A percentile compares a stretch with the other conserved stretches of the same genome.
phyloP scores from a whole-genome alignment of 345 rosid species.

The Leavenworthia alabamica region DNA sequence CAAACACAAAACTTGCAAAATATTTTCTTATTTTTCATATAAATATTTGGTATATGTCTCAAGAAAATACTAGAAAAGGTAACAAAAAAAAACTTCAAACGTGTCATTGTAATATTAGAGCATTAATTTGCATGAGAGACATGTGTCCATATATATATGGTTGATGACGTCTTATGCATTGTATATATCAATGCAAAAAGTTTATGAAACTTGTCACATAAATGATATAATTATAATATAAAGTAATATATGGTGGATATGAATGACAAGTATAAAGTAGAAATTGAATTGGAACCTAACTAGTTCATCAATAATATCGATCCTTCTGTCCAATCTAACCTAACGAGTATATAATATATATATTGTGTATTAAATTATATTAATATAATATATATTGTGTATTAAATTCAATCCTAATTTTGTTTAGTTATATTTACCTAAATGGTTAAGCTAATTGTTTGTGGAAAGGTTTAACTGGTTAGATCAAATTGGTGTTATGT shows the following conservation, averaged over 20 bases:
- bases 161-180: background rate
- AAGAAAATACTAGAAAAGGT: slow-evolving; percentile 2
- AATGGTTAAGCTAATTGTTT: background rate
- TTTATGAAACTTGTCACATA: background rate
- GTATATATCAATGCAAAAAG: background rate
- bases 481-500: background rate
- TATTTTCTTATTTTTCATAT: background rate
- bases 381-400: background rate
- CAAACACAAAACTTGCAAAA: background rate
- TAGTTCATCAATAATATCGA: background rate
- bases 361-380: background rate
- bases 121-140: background rate
- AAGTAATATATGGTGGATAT: background rate
- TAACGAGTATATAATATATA: background rate
- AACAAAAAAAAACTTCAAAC: background rate
- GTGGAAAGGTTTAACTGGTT: background rate
- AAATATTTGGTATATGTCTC: background rate
- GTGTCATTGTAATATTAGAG: background rate
- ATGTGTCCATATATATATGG: background rate
- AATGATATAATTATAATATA: background rate
- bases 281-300: slow-evolving; percentile 9
- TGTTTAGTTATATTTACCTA: background rate
- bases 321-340: slow-evolving; percentile 6
- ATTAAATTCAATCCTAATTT: background rate
- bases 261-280: slow-evolving; percentile 10